Evolutionary conservation across 257 asterid genomes (phyloP).

Genomic region (Nyctanthes arbortristis): DNA sequence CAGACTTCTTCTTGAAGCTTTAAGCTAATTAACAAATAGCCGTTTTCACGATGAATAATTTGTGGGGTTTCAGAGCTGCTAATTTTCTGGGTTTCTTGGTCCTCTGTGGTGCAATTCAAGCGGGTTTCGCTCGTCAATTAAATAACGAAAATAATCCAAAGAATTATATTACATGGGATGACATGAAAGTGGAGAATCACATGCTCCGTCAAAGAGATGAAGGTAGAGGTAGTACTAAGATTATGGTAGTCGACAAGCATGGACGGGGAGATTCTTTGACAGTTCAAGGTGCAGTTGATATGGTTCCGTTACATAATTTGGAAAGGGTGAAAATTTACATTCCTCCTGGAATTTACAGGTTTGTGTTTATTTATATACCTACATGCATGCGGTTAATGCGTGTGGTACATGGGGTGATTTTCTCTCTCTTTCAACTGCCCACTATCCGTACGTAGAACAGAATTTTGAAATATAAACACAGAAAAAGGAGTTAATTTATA

Average conservation of each 20-base stretch:
- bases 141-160: not conserved
- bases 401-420: no score
- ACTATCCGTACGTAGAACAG: no score
- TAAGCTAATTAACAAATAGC: not conserved
- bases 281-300: slow-evolving; percentile 77
- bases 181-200: slow-evolving; percentile 37
- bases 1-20: not conserved
- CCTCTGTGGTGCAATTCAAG: slow-evolving; percentile 1
- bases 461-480: no score
- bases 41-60: slow-evolving; percentile 26
- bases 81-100: slow-evolving; percentile 23
- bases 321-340: slow-evolving; percentile 58
- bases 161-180: slow-evolving; percentile 62
- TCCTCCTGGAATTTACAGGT: slow-evolving; percentile 84
- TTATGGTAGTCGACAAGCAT: slow-evolving; percentile 54
- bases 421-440: no score
- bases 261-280: slow-evolving; percentile 70
- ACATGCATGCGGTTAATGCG: no score
- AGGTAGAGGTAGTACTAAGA: slow-evolving; percentile 8
- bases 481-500: no score
- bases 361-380: no score
- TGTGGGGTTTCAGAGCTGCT: not conserved
- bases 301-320: slow-evolving; percentile 57
- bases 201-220: slow-evolving; percentile 17
- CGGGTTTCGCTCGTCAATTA: slow-evolving; percentile 6